phyloP scores from a whole-genome alignment of 2,329 filamentous ascomycete genomes.

The Cladophialophora chaetospira region DNA sequence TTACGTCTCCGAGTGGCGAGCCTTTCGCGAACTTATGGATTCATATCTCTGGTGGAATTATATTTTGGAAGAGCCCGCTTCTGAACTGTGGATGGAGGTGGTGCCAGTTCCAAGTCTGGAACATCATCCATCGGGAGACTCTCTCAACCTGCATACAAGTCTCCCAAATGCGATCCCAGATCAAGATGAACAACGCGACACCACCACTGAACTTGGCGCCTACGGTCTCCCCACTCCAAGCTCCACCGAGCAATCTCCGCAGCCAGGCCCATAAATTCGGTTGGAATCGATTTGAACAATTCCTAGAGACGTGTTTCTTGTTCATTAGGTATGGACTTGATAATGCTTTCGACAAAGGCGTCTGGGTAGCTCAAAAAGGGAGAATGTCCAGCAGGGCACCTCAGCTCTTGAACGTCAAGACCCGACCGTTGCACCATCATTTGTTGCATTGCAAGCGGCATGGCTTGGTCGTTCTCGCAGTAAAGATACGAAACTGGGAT shows the following conservation, averaged over 20 bases:
- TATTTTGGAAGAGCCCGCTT: constrained; percentile 11
- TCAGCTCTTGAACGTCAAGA: constrained; percentile 12
- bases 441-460: constrained; percentile 41
- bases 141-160: not conserved
- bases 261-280: not conserved
- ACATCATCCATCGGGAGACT: not conserved
- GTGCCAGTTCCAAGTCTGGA: not conserved
- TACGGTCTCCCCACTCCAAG: constrained; percentile 1
- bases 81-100: constrained; percentile 14
- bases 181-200: not conserved
- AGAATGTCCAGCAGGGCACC: constrained; percentile 25
- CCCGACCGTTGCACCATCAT: constrained; percentile 36
- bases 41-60: constrained; percentile 23
- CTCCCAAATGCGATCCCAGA: not conserved
- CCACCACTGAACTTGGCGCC: not conserved
- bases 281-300: not conserved
- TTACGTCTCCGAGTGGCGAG: not conserved
- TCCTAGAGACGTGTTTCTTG: not conserved
- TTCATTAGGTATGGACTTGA: constrained; percentile 6
- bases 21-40: constrained; percentile 13
- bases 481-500: constrained; percentile 40
- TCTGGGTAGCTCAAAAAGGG: constrained; percentile 29
- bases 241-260: not conserved
- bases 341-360: constrained; percentile 16
- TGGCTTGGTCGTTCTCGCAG: constrained; percentile 43